Evolutionary conservation across 2,329 filamentous ascomycete genomes (phyloP).

Genomic region (Penicillium carneum): DNA sequence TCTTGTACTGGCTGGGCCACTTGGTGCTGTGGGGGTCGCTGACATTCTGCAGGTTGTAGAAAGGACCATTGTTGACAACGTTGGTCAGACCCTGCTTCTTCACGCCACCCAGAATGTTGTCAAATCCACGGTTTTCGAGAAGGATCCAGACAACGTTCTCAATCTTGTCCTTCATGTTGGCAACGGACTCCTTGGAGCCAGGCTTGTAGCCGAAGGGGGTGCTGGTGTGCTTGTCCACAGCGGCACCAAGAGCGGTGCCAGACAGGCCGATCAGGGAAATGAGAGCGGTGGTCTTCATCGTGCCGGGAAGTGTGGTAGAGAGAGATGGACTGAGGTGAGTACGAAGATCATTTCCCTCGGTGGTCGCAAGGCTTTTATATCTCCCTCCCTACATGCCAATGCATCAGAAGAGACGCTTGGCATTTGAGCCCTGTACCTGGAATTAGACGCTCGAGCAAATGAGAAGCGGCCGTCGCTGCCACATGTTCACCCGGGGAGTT

Average conservation of each 20-base stretch:
- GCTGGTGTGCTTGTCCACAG: slow-evolving; percentile 13
- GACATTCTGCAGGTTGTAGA: slow-evolving; percentile 49
- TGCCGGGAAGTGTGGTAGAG: slow-evolving; percentile 3
- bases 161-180: slow-evolving; percentile 45
- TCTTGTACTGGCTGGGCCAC: slow-evolving; percentile 42
- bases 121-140: slow-evolving; percentile 49
- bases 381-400: background rate
- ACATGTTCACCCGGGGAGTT: slow-evolving; percentile 1
- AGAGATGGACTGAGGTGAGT: slow-evolving; percentile 11
- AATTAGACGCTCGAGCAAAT: background rate
- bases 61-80: slow-evolving; percentile 50
- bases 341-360: slow-evolving; percentile 26
- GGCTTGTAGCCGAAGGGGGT: slow-evolving; percentile 37
- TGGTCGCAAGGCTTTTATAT: slow-evolving; percentile 23
- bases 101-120: slow-evolving; percentile 52
- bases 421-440: background rate
- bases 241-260: slow-evolving; percentile 28
- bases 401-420: background rate
- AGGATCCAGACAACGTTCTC: slow-evolving; percentile 47
- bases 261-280: slow-evolving; percentile 32
- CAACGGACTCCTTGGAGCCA: slow-evolving; percentile 42
- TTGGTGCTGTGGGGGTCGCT: slow-evolving; percentile 34
- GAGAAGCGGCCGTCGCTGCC: background rate
- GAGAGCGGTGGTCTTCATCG: slow-evolving; percentile 35
- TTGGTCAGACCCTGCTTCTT: slow-evolving; percentile 48